phyloP scores from a whole-genome alignment of 352 stramenopile species.

The Globisporangium cystogenes region DNA sequence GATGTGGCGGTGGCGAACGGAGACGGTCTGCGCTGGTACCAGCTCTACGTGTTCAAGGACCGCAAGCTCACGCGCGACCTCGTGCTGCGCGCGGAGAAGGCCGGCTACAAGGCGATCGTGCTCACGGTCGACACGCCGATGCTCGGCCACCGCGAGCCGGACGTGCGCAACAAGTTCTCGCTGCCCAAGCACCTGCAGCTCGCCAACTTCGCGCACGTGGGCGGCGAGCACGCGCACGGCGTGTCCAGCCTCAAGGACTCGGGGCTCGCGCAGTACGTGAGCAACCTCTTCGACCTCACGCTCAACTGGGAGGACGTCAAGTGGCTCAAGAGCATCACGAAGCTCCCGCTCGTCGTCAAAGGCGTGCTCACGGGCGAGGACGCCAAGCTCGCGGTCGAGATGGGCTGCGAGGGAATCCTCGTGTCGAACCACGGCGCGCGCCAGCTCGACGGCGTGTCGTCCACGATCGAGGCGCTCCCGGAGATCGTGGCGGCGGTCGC shows the following conservation, averaged over 20 bases:
- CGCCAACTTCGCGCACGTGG: slow-evolving; percentile 37
- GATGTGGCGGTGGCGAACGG: slow-evolving; percentile 54
- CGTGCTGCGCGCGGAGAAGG: slow-evolving; percentile 85
- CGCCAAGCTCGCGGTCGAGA: slow-evolving; percentile 84
- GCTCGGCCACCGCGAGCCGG: slow-evolving; percentile 93
- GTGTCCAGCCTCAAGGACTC: slow-evolving; percentile 48
- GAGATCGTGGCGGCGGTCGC: slow-evolving; percentile 87
- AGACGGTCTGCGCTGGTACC: slow-evolving; percentile 90
- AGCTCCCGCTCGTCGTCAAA: slow-evolving; percentile 92
- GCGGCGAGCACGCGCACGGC: slow-evolving; percentile 56
- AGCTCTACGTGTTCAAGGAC: slow-evolving; percentile 96
- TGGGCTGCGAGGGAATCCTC: slow-evolving; percentile 89
- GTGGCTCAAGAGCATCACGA: slow-evolving; percentile 90
- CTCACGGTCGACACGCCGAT: slow-evolving; percentile 95
- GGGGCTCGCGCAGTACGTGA: slow-evolving; percentile 43
- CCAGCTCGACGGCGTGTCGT: slow-evolving; percentile 87
- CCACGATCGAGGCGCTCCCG: slow-evolving; percentile 90
- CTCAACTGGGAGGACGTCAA: slow-evolving; percentile 93
- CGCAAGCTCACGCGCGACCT: slow-evolving; percentile 90
- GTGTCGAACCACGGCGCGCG: slow-evolving; percentile 94
- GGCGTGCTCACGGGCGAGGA: slow-evolving; percentile 92
- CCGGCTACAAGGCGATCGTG: slow-evolving; percentile 94
- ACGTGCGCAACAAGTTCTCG: slow-evolving; percentile 93
- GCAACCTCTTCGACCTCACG: slow-evolving; percentile 90
- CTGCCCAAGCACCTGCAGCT: slow-evolving; percentile 66